Base-by-base conservation (phyloP, 352 stramenopile genomes). In the Phytophthora megakarya region DNA sequence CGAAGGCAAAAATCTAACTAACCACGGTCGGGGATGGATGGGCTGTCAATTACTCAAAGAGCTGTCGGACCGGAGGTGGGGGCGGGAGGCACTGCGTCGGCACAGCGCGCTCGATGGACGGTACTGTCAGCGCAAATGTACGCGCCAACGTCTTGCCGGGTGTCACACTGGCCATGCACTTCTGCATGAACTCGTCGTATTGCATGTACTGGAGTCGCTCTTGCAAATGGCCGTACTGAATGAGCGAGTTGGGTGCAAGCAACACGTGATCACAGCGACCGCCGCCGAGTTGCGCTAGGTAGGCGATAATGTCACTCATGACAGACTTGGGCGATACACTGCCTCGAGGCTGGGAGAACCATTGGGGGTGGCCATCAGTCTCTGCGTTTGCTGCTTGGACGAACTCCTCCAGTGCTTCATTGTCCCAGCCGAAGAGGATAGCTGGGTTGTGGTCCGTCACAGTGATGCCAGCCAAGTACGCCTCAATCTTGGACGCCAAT, bases 121-220 rank as follows among this genome's bases (percentile, higher is more conserved):
- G 65, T 44, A 40, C 56, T 3, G 65, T 80, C 18, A 80, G 46
- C 56, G 71, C 72, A 45, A 75, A 80, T 11, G 65, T 80, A 10
- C 68, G 60, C 46, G 72, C 72, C 37, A 80, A 61, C 43, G 59
- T 70, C 53, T 55, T 67, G 30, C 72, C 72, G 10, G 72, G 48
- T 25, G 72, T 48, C 35, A 80, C 72, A 19, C 48, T 67, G 25
- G 60, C 38, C 72, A 77, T 73, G 56, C 72, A 80, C 43, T 66
- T 70, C 50, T 80, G 72, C 57, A 78, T 73, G 47, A 75, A 77
- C 46, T 71, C 61, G 58, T 80, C 72, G 61, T 80, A 75, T 54
- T 80, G 68, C 68, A 80, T 80, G 54, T 80, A 80, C 43, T 77
- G 68, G 23, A 80, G 65, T 4, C 68, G 68, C 40, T 77, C 72